Evolutionary conservation across 2,329 filamentous ascomycete species (phyloP), one percentile per base, ranked within the genome.

Genomic region (Rhytidhysteron rufulum): DNA sequence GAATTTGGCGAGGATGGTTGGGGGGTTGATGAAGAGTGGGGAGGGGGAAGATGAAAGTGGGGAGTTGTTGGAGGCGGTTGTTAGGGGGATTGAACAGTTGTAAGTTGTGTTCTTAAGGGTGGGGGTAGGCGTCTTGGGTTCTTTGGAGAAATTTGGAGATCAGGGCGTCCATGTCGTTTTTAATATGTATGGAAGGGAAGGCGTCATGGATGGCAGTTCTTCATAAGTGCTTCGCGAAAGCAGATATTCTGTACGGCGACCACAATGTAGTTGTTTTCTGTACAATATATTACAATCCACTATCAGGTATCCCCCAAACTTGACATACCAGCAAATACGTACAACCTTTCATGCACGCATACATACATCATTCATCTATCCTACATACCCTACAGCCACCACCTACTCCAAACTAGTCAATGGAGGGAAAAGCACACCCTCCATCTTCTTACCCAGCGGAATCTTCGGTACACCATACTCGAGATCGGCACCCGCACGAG

Each of bases 401-500:
- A n/a, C n/a, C n/a, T 27, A 27, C 24, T 27, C 24, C 24, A 8
- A 13, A 27, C 35, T 37, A 3, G 6, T 19, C 11, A 37, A 22
- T 5, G 35, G 35, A 40, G 76, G 77, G 54, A 82, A 82, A 38
- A 82, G 58, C 16, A 72, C 65, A 8, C 68, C 71, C 46, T 71
- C 60, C 31, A 66, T 60, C 17, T 68, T 65, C 43, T 56, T 65
- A 18, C 71, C 68, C 20, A 72, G 31, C 5, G 65, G 57, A 4
- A 70, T 52, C 42, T 56, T 57, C 30, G 69, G 58, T 29, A 54
- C 63, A 15, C 89, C 91, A 63, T 95, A 97, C 1, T 74, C 69
- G 25, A 71, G 55, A 65, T 97, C 93, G 7, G 67, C 72, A 2
- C 81, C 81, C 20, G 82, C 67, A 19, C 50, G 60, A 4, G 88